phyloP scores from a whole-genome alignment of 1,139 yeast genomes.

The Taphrina deformans region DNA sequence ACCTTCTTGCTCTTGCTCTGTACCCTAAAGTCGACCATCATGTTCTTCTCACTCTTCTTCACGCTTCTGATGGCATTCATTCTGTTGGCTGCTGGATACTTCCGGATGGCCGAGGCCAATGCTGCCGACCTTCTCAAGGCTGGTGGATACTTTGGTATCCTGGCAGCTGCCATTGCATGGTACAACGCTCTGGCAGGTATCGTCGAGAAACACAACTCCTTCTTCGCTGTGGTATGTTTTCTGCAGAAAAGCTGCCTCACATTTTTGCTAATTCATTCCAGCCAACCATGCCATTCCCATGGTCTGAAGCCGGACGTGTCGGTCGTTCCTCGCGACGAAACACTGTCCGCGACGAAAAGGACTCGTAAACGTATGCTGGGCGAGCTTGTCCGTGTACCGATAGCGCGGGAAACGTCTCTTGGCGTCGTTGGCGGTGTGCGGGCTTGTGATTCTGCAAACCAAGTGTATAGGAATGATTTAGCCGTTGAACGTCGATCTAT shows the following conservation, averaged over 20 bases:
- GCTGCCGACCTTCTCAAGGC: conserved; percentile 55
- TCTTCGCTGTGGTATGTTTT: conserved; percentile 35
- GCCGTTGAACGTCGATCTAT: not conserved
- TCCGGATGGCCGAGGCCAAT: conserved; percentile 45
- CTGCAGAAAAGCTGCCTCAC: too few relatives aligned
- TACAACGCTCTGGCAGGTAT: conserved; percentile 92
- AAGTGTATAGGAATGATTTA: not conserved
- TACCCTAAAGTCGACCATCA: conserved; percentile 77
- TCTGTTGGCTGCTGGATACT: conserved; percentile 62
- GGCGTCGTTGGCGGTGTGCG: not conserved
- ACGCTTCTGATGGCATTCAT: conserved; percentile 66
- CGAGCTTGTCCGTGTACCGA: too few relatives aligned
- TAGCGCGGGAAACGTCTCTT: not conserved
- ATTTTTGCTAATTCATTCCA: not conserved
- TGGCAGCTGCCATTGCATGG: conserved; percentile 80
- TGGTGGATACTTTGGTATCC: conserved; percentile 78
- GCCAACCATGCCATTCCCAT: conserved; percentile 35
- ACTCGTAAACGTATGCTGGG: conserved; percentile 6
- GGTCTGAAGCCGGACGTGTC: conserved; percentile 34
- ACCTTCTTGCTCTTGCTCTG: conserved; percentile 65
- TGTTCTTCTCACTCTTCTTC: conserved; percentile 68
- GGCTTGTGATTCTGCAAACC: not conserved
- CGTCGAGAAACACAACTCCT: conserved; percentile 59
- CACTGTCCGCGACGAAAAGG: conserved; percentile 24
- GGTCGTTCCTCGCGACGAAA: conserved; percentile 21